These are phyloP conservation scores for Rhododendron griersonianum DNA, from an alignment of 148 eudicot genomes.

Conservation along the genomic window DNA sequence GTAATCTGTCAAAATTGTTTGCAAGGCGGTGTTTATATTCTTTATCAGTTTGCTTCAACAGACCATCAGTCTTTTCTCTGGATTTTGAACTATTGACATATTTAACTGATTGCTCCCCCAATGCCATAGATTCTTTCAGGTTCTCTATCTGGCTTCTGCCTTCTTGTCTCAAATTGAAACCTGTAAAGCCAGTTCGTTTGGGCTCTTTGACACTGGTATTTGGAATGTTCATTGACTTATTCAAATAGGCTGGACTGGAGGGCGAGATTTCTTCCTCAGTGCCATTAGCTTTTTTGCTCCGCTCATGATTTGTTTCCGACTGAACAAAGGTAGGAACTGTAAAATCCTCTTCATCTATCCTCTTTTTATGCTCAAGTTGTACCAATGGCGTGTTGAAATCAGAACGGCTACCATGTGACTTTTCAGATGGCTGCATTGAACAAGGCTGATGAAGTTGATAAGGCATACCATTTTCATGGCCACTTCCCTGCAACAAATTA, in stretches of 20 bases:
- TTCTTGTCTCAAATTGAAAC: constrained; percentile 29
- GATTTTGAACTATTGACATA: constrained; percentile 18
- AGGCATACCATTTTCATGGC: constrained; percentile 38
- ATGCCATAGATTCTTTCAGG: constrained; percentile 13
- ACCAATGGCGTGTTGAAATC: constrained; percentile 28
- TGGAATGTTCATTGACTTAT: constrained; percentile 15
- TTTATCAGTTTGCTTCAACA: constrained; percentile 20
- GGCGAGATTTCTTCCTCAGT: constrained; percentile 22
- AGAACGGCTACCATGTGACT: constrained; percentile 24
- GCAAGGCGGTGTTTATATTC: constrained; percentile 16
- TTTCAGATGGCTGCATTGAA: constrained; percentile 33
- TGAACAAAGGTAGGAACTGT: constrained; percentile 70
- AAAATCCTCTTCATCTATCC: constrained; percentile 69
- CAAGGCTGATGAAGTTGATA: constrained; percentile 36
- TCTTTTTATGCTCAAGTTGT: constrained; percentile 34
- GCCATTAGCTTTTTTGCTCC: constrained; percentile 14
- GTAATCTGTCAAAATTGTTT: constrained; percentile 14
- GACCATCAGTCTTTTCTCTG: constrained; percentile 23
- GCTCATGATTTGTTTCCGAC: constrained; percentile 27
- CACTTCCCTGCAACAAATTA: constrained; percentile 45
- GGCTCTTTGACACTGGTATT: constrained; percentile 27
- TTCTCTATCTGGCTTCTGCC: constrained; percentile 21
- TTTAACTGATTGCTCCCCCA: constrained; percentile 10
- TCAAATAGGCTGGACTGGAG: constrained; percentile 19
- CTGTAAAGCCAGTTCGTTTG: constrained; percentile 12